These are phyloP conservation scores for Helianthus annuus DNA, from an alignment of 129 eudicot species.

Conservation along the genomic window HanXRQr2.0-SUNRISE NC_035438.2:18096281-18096780, in stretches of 20 bases:
- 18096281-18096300: conserved; percentile 50
- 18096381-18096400: too few relatives aligned
- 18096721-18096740: too few relatives aligned
- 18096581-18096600: conserved; percentile 90
- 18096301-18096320: conserved; percentile 15
- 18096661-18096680: background rate
- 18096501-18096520: conserved; percentile 59
- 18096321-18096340: too few relatives aligned
- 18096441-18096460: conserved; percentile 7
- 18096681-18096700: too few relatives aligned
- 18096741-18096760: too few relatives aligned
- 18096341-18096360: too few relatives aligned
- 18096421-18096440: too few relatives aligned
- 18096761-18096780: too few relatives aligned
- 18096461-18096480: conserved; percentile 38
- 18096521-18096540: conserved; percentile 60
- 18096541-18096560: conserved; percentile 91
- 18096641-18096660: conserved; percentile 9
- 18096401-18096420: too few relatives aligned
- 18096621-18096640: conserved; percentile 71
- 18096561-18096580: conserved; percentile 91
- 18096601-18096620: conserved; percentile 81
- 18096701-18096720: too few relatives aligned
- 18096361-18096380: too few relatives aligned
- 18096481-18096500: conserved; percentile 29